Percentiles rank a stretch among this genome's conserved stretches.
These are phyloP conservation scores for Acacia confusa DNA, from an alignment of 306 rosid species.

Conservation along the genomic window DNA sequence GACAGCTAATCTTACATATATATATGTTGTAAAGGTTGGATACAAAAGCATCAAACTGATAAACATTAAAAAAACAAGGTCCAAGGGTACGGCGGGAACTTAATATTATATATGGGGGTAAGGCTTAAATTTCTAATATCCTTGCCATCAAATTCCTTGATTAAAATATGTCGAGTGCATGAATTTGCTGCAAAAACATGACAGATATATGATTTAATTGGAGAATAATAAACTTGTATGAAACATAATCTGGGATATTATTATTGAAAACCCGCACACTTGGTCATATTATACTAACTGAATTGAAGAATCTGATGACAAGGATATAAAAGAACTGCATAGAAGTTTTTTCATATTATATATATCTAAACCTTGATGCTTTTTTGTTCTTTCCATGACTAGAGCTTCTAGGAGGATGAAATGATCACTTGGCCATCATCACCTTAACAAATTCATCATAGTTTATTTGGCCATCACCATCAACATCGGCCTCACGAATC, in stretches of 20 bases:
- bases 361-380: conserved; percentile 28
- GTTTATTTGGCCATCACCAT: conserved; percentile 92
- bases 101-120: background rate
- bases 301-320: background rate
- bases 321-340: background rate
- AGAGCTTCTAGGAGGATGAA: background rate
- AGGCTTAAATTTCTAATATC: background rate
- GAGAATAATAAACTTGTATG: background rate
- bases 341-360: background rate
- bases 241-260: background rate
- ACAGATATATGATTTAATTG: background rate
- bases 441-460: conserved; percentile 85
- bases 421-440: conserved; percentile 83
- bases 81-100: background rate
- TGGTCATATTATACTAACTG: background rate
- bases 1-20: conserved; percentile 24
- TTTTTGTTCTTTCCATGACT: background rate
- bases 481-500: conserved; percentile 90
- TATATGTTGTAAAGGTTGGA: conserved; percentile 30
- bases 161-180: background rate
- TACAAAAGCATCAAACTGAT: conserved; percentile 30
- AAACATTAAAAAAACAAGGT: background rate
- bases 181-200: background rate
- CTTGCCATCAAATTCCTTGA: background rate
- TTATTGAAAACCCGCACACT: background rate